These are phyloP conservation scores for Picea engelmannii DNA, from an alignment of 83 land plant genomes.

Conservation along the genomic window DNA sequence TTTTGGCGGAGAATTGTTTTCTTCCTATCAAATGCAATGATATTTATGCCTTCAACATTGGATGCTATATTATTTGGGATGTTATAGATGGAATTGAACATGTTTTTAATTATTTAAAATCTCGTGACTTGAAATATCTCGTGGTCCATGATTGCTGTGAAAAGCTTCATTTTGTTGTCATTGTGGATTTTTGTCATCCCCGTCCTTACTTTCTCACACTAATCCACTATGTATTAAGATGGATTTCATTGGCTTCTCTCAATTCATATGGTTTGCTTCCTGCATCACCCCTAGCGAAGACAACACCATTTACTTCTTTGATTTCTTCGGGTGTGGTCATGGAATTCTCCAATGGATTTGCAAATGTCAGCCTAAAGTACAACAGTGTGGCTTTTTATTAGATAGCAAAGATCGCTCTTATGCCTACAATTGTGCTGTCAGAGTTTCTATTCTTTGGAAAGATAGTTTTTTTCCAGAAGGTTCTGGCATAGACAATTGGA, in stretches of 20 bases:
- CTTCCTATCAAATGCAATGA: too few relatives aligned
- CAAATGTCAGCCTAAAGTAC: slow-evolving; percentile 86
- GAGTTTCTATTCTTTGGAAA: slow-evolving; percentile 67
- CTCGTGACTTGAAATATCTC: too few relatives aligned
- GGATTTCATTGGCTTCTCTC: slow-evolving; percentile 75
- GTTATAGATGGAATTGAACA: too few relatives aligned
- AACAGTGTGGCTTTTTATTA: slow-evolving; percentile 97
- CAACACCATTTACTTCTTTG: slow-evolving; percentile 62
- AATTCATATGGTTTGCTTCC: slow-evolving; percentile 69
- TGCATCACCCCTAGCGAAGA: slow-evolving; percentile 73
- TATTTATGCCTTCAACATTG: too few relatives aligned
- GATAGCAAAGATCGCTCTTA: slow-evolving; percentile 94
- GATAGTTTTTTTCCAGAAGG: slow-evolving; percentile 65
- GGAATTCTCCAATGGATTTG: slow-evolving; percentile 89
- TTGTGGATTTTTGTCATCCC: too few relatives aligned
- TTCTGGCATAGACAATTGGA: slow-evolving; percentile 64
- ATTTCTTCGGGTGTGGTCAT: slow-evolving; percentile 78
- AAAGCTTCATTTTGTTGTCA: too few relatives aligned
- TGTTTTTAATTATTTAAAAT: too few relatives aligned
- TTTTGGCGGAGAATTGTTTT: too few relatives aligned
- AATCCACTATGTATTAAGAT: slow-evolving; percentile 73
- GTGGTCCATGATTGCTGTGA: too few relatives aligned
- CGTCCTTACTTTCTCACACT: slow-evolving; percentile 75
- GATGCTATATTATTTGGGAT: too few relatives aligned
- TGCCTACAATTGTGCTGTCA: slow-evolving; percentile 82